Conservation (phyloP, 768 basidiomycete genomes). For the Termitomyces sp. region DNA sequence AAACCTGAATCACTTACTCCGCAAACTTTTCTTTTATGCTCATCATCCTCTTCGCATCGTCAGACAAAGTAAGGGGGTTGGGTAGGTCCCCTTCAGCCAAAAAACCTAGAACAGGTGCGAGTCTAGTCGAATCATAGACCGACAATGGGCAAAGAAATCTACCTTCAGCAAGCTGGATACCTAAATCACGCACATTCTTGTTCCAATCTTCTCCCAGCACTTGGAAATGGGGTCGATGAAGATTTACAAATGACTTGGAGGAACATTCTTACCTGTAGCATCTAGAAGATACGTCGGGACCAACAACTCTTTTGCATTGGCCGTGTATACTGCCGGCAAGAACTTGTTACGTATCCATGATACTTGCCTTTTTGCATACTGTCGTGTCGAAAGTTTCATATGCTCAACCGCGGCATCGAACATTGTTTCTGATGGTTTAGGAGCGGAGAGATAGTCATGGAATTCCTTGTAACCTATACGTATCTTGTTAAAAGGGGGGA, state of each 20-base stretch:
- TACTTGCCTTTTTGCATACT: slow-evolving; percentile 89
- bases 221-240: slow-evolving; percentile 17
- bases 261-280: slow-evolving; percentile 49
- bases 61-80: slow-evolving; percentile 52
- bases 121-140: too few relatives aligned
- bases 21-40: slow-evolving; percentile 36
- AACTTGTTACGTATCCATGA: slow-evolving; percentile 92
- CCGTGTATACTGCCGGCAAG: slow-evolving; percentile 59
- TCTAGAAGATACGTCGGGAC: slow-evolving; percentile 54
- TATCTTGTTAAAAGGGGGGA: neutral
- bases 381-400: slow-evolving; percentile 84
- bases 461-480: slow-evolving; percentile 90
- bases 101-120: slow-evolving; percentile 43
- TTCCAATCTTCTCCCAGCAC: slow-evolving; percentile 56
- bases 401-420: slow-evolving; percentile 59
- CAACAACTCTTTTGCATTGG: slow-evolving; percentile 31
- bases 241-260: neutral
- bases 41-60: slow-evolving; percentile 49
- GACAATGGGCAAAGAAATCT: slow-evolving; percentile 2
- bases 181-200: slow-evolving; percentile 47
- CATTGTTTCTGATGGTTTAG: slow-evolving; percentile 30
- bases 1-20: slow-evolving; percentile 28
- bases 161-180: slow-evolving; percentile 47
- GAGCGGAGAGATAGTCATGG: slow-evolving; percentile 50
- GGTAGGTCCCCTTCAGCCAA: slow-evolving; percentile 43